Evolutionary conservation across 1,284 basidiomycete species (phyloP).

Genomic region (Leucoagaricus sp.): DNA sequence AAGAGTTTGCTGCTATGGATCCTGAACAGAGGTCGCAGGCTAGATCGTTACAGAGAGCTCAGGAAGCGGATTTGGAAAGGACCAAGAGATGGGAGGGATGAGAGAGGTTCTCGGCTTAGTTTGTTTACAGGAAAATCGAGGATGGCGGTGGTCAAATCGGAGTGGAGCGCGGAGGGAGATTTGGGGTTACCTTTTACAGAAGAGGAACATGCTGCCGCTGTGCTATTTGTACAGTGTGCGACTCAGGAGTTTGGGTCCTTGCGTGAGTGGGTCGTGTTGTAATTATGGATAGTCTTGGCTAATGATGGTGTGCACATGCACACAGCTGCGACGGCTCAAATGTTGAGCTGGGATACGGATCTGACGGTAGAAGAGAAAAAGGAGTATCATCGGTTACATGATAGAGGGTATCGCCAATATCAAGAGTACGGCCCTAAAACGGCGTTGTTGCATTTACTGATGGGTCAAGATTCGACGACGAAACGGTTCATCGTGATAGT

Average conservation of each 20-base stretch:
- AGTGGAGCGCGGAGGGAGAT: conserved; percentile 9
- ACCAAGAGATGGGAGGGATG: conserved; percentile 2
- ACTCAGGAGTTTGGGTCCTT: conserved; percentile 15
- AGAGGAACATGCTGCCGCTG: conserved; percentile 14
- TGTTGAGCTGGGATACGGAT: conserved; percentile 16
- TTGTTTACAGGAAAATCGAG: background rate
- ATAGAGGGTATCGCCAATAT: conserved; percentile 13
- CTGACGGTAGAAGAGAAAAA: conserved; percentile 9
- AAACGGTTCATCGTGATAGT: conserved; percentile 16
- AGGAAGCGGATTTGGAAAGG: conserved; percentile 12
- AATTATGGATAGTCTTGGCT: background rate
- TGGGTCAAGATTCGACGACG: conserved; percentile 16
- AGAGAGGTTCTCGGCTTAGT: background rate
- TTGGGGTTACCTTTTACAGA: conserved; percentile 14
- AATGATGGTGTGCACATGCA: background rate
- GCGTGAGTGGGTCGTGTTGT: conserved; percentile 8
- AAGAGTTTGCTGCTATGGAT: conserved; percentile 10
- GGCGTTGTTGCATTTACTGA: conserved; percentile 14
- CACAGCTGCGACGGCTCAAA: conserved; percentile 14
- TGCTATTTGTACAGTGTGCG: conserved; percentile 15
- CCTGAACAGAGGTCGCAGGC: conserved; percentile 3
- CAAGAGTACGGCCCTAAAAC: conserved; percentile 16
- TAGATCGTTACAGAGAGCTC: conserved; percentile 10
- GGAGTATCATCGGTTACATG: conserved; percentile 16
- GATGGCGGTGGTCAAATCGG: conserved; percentile 1